Conservation (phyloP, 495 filamentous ascomycete genomes). For the Trichoderma parareesei region DNA sequence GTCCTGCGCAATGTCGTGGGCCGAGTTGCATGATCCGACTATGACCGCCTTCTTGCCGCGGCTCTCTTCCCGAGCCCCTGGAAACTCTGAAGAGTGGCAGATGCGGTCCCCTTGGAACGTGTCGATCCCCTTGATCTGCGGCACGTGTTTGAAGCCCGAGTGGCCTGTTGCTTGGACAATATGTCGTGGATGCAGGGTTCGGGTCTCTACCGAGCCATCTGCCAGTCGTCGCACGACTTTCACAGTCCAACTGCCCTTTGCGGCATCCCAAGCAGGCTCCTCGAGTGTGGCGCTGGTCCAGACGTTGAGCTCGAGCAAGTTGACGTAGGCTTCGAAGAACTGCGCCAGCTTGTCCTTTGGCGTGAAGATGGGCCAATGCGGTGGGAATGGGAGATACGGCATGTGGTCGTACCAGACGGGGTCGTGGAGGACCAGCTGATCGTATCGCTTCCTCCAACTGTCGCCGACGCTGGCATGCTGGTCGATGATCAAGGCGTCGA, state of each 20-base stretch:
- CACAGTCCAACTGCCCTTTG: constrained; percentile 51
- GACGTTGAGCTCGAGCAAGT: constrained; percentile 66
- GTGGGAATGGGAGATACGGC: constrained; percentile 63
- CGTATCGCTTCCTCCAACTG: constrained; percentile 67
- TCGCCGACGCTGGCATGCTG: constrained; percentile 58
- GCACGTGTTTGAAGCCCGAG: constrained; percentile 60
- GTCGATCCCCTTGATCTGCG: constrained; percentile 53
- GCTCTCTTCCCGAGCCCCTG: constrained; percentile 42
- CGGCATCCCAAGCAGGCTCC: constrained; percentile 45
- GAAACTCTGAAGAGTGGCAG: constrained; percentile 65
- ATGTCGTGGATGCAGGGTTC: constrained; percentile 57
- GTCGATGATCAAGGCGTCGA: constrained; percentile 60
- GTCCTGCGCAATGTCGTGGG: constrained; percentile 77
- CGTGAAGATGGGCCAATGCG: constrained; percentile 60
- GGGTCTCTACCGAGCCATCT: constrained; percentile 42
- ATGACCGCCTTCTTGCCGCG: constrained; percentile 62
- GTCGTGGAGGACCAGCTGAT: constrained; percentile 61
- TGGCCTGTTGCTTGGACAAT: constrained; percentile 67
- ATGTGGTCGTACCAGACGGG: constrained; percentile 71
- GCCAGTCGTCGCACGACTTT: constrained; percentile 40
- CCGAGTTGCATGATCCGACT: constrained; percentile 74
- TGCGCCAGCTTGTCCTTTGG: constrained; percentile 77
- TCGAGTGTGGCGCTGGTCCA: constrained; percentile 54
- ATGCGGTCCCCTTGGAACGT: constrained; percentile 51
- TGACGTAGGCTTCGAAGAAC: constrained; percentile 69